A percentile compares a stretch with the other conserved stretches of the same genome.
These are phyloP conservation scores for Candida parachauliodes DNA, from an alignment of 805 yeast species.

Conservation along the genomic window DNA sequence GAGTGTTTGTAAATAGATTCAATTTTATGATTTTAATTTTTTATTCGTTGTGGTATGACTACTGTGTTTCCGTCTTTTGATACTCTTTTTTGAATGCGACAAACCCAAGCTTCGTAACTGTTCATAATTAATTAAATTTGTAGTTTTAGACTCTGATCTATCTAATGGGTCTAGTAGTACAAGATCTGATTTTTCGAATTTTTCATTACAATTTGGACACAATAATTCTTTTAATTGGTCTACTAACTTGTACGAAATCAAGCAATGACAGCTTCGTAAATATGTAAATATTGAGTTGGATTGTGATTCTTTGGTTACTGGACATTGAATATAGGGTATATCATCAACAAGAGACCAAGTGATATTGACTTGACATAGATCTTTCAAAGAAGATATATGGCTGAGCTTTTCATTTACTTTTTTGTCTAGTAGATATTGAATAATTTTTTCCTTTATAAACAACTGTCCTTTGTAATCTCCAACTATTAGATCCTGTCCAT, in stretches of 20 bases:
- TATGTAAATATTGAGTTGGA: constrained; percentile 21
- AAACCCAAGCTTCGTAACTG: constrained; percentile 11
- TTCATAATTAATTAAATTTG: constrained; percentile 12
- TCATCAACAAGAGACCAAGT: constrained; percentile 15
- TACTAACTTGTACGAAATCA: constrained; percentile 23
- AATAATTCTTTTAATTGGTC: constrained; percentile 11
- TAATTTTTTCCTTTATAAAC: constrained; percentile 58
- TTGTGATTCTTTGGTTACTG: constrained; percentile 23
- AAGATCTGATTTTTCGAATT: constrained; percentile 25
- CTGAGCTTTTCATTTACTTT: constrained; percentile 17
- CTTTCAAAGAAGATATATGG: constrained; percentile 23
- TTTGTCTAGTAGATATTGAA: constrained; percentile 51
- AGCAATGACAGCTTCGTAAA: constrained; percentile 39
- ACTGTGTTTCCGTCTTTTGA: constrained; percentile 7
- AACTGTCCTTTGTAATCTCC: constrained; percentile 67
- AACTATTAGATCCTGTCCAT: constrained; percentile 46
- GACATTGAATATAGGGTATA: constrained; percentile 24
- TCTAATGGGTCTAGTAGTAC: constrained; percentile 28
- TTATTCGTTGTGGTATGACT: not conserved
- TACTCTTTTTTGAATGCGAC: constrained; percentile 23
- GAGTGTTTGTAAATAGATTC: not conserved
- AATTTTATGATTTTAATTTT: constrained; percentile 1
- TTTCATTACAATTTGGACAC: constrained; percentile 32
- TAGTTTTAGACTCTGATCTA: constrained; percentile 11
- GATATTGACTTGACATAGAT: constrained; percentile 22